Conservation (phyloP, 768 basidiomycete genomes). For the Tubosaeta sp. region DNA sequence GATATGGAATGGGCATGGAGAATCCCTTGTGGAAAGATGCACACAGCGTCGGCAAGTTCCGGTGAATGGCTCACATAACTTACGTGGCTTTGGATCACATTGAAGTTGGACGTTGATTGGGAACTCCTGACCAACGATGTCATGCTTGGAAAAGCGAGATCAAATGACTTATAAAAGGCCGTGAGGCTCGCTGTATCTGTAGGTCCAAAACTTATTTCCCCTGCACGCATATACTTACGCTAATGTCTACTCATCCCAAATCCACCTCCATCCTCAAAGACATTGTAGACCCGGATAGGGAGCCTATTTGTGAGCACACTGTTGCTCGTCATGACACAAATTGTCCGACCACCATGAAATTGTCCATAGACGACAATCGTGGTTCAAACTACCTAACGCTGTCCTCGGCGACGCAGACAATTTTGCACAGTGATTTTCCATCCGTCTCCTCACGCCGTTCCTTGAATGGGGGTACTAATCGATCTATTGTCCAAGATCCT, state of each 20-base stretch:
- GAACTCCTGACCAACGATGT: too few species aligned
- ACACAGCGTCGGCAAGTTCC: too few species aligned
- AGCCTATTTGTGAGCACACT: background rate
- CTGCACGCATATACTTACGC: background rate
- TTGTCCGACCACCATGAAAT: background rate
- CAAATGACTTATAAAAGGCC: background rate
- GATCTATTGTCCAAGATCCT: too few species aligned
- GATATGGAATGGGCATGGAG: too few species aligned
- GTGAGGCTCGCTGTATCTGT: background rate
- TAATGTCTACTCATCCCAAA: background rate
- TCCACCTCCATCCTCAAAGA: background rate
- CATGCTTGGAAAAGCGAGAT: background rate
- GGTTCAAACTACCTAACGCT: background rate
- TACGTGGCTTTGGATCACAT: too few species aligned
- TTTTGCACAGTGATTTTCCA: background rate
- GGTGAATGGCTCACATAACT: too few species aligned
- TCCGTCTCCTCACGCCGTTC: background rate
- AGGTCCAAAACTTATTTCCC: background rate
- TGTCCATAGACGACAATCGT: background rate
- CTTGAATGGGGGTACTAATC: background rate
- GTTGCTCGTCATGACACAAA: background rate
- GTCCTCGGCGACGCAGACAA: background rate
- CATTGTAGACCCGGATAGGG: background rate
- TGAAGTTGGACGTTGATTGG: too few species aligned
- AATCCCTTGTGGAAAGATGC: too few species aligned